Conservation (phyloP, 768 basidiomycete species). For the Hygrophorus russula region DNA sequence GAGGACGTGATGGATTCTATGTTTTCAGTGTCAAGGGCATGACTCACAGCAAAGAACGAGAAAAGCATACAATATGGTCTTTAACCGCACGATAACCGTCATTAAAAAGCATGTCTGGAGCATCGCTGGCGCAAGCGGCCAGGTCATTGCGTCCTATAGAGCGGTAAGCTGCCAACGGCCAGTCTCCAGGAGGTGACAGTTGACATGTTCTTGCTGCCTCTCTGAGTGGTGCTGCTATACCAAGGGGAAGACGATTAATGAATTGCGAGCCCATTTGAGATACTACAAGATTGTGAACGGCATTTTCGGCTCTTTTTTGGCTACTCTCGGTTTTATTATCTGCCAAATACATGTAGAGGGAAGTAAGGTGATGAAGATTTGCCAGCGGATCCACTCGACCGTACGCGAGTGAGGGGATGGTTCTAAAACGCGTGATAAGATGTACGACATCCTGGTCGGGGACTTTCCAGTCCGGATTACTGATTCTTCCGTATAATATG, state of each 20-base stretch:
- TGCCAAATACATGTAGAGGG: slow-evolving; percentile 47
- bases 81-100: slow-evolving; percentile 48
- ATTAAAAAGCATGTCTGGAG: slow-evolving; percentile 31
- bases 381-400: slow-evolving; percentile 50
- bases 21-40: slow-evolving; percentile 4
- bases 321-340: slow-evolving; percentile 38
- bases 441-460: slow-evolving; percentile 39
- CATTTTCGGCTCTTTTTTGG: slow-evolving; percentile 58
- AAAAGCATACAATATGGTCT: slow-evolving; percentile 40
- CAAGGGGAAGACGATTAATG: slow-evolving; percentile 50
- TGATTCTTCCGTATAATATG: slow-evolving; percentile 47
- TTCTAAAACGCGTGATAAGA: slow-evolving; percentile 35
- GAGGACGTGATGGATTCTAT: slow-evolving; percentile 40
- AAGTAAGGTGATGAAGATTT: slow-evolving; percentile 40
- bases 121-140: slow-evolving; percentile 45
- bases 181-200: slow-evolving; percentile 59
- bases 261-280: slow-evolving; percentile 34
- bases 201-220: slow-evolving; percentile 85
- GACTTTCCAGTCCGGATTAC: slow-evolving; percentile 59
- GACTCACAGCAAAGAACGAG: neutral
- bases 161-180: slow-evolving; percentile 59
- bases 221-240: slow-evolving; percentile 64
- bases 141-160: slow-evolving; percentile 69
- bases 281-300: slow-evolving; percentile 44
- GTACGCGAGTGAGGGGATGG: slow-evolving; percentile 47